Evolutionary conservation across 2,329 filamentous ascomycete genomes (phyloP).

Genomic region (Penicillium sp.): DNA sequence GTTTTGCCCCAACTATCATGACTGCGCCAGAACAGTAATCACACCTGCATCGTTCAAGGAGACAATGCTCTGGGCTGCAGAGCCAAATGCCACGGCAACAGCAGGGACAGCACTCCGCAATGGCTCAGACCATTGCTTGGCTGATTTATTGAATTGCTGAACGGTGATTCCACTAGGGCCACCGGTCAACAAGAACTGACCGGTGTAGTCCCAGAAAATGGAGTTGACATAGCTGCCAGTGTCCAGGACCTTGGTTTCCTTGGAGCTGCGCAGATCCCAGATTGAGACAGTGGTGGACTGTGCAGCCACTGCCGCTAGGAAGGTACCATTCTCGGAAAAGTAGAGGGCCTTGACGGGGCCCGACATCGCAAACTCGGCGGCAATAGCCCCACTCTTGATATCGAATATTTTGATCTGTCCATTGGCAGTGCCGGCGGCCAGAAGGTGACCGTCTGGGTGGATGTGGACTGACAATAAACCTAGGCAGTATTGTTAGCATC

Average conservation of each 20-base stretch:
- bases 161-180: conserved; percentile 78
- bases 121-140: conserved; percentile 85
- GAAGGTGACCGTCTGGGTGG: conserved; percentile 93
- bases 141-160: conserved; percentile 80
- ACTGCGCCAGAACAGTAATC: conserved; percentile 63
- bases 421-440: conserved; percentile 73
- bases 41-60: conserved; percentile 69
- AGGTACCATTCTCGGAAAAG: conserved; percentile 96
- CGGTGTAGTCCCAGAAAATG: conserved; percentile 88
- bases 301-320: conserved; percentile 79
- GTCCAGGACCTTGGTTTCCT: conserved; percentile 77
- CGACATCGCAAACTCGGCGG: conserved; percentile 63
- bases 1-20: conserved; percentile 33
- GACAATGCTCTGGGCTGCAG: conserved; percentile 67
- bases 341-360: conserved; percentile 68
- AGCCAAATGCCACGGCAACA: conserved; percentile 71
- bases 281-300: conserved; percentile 74
- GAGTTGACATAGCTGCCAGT: conserved; percentile 71
- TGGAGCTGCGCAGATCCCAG: conserved; percentile 86
- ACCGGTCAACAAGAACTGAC: conserved; percentile 80
- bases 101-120: conserved; percentile 70
- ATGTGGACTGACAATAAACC: conserved; percentile 75
- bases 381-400: conserved; percentile 69
- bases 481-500: conserved; percentile 33
- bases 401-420: conserved; percentile 87